These are phyloP conservation scores for Pseudopediastrum boryanum DNA, from an alignment of 139 green algal species.

Conservation along the genomic window DNA sequence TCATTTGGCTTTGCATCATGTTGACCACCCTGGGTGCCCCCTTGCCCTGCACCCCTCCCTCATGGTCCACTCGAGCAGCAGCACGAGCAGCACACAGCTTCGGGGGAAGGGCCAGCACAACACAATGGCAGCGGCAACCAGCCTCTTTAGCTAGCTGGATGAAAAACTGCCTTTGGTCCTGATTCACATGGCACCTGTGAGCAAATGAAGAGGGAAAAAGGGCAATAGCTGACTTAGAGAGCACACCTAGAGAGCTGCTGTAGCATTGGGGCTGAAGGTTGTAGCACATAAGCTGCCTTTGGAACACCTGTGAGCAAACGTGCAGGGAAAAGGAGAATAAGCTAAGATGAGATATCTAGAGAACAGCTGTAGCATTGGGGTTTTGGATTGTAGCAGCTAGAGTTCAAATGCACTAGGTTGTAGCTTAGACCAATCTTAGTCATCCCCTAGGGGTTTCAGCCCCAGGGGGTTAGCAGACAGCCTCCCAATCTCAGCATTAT, in stretches of 20 bases:
- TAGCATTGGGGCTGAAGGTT: too few relatives aligned
- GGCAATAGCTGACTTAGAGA: not conserved
- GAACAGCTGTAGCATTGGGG: too few relatives aligned
- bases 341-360: too few relatives aligned
- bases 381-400: too few relatives aligned
- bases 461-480: too few relatives aligned
- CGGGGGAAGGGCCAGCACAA: constrained; percentile 57
- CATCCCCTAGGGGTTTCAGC: too few relatives aligned
- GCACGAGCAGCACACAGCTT: constrained; percentile 55
- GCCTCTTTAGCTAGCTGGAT: constrained; percentile 45
- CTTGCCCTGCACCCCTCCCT: constrained; percentile 63
- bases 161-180: constrained; percentile 70
- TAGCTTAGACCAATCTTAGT: too few relatives aligned
- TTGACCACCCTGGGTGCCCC: constrained; percentile 11
- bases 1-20: constrained; percentile 6
- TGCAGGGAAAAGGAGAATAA: too few relatives aligned
- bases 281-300: not conserved
- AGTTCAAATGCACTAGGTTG: too few relatives aligned
- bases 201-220: not conserved
- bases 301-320: not conserved
- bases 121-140: constrained; percentile 44
- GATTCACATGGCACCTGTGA: constrained; percentile 51
- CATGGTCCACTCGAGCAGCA: constrained; percentile 46
- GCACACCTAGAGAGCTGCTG: not conserved
- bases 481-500: too few relatives aligned